Evolutionary conservation across 2,329 filamentous ascomycete species (phyloP).

Genomic region (Paraphaeosphaeria sporulosa): DNA sequence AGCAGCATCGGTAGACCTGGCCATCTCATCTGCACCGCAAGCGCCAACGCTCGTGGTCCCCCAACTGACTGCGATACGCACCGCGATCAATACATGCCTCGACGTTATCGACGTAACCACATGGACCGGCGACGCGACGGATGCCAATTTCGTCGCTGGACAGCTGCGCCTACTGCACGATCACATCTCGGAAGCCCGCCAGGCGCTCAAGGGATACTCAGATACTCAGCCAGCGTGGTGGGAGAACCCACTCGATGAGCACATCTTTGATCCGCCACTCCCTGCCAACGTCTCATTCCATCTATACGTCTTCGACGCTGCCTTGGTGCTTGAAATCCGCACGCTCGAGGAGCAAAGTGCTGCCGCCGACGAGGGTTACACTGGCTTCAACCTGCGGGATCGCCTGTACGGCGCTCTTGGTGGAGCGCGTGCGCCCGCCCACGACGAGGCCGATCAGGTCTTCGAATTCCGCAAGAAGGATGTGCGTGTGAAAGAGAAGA

Average conservation of each 20-base stretch:
- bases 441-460: slow-evolving; percentile 75
- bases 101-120: slow-evolving; percentile 82
- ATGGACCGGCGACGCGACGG: slow-evolving; percentile 71
- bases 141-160: slow-evolving; percentile 65
- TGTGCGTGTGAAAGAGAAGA: slow-evolving; percentile 88
- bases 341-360: slow-evolving; percentile 64
- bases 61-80: slow-evolving; percentile 74
- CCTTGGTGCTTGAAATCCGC: slow-evolving; percentile 70
- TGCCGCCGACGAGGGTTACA: slow-evolving; percentile 39
- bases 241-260: slow-evolving; percentile 63
- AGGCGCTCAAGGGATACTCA: slow-evolving; percentile 64
- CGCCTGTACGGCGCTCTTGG: slow-evolving; percentile 59
- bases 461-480: slow-evolving; percentile 75
- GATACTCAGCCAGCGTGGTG: slow-evolving; percentile 63
- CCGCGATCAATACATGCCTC: slow-evolving; percentile 82
- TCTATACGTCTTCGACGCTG: slow-evolving; percentile 62
- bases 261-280: slow-evolving; percentile 69
- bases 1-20: slow-evolving; percentile 59
- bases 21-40: slow-evolving; percentile 60
- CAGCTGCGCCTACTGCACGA: slow-evolving; percentile 67
- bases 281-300: slow-evolving; percentile 77
- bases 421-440: slow-evolving; percentile 48
- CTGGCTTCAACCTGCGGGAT: slow-evolving; percentile 64
- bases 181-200: slow-evolving; percentile 67
- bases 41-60: slow-evolving; percentile 68